These are phyloP conservation scores for Tetraselmis chui DNA, from an alignment of 139 green algal species.

Conservation along the genomic window DNA sequence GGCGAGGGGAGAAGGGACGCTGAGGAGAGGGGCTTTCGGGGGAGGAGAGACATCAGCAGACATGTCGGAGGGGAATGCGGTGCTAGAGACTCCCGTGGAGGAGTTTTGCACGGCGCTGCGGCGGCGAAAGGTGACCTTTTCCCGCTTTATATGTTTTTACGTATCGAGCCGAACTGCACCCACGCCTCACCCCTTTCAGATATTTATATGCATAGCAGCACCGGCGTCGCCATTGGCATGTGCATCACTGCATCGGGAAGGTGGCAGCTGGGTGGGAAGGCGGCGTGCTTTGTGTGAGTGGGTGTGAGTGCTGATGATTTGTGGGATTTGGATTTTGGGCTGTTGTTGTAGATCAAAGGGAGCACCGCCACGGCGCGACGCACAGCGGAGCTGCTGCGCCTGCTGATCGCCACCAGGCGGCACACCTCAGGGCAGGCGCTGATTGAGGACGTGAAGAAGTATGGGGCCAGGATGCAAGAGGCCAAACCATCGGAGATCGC, in stretches of 20 bases:
- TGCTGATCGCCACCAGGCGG: conserved; percentile 55
- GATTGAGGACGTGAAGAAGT: conserved; percentile 60
- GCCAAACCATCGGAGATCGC: conserved; percentile 44
- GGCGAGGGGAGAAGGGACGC: neutral
- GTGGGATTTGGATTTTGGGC: too few species aligned
- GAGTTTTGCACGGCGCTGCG: conserved; percentile 1
- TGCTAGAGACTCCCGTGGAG: neutral
- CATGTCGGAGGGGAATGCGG: neutral
- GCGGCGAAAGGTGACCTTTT: neutral
- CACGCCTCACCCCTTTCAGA: too few species aligned
- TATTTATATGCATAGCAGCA: too few species aligned
- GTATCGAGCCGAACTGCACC: too few species aligned
- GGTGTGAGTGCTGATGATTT: too few species aligned
- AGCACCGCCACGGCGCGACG: conserved; percentile 11
- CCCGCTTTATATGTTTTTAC: too few species aligned
- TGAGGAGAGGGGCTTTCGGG: neutral
- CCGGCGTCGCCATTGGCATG: too few species aligned
- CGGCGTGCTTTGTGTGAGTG: too few species aligned
- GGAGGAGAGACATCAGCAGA: neutral
- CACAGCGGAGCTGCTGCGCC: conserved; percentile 69
- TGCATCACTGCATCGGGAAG: too few species aligned
- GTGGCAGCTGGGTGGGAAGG: too few species aligned
- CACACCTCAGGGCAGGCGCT: conserved; percentile 46
- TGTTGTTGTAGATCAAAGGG: neutral
- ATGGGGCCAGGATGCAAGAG: conserved; percentile 60